Base-by-base conservation (phyloP, 2,329 filamentous ascomycete genomes). In the Calcarisporium arbuscula region DNA sequence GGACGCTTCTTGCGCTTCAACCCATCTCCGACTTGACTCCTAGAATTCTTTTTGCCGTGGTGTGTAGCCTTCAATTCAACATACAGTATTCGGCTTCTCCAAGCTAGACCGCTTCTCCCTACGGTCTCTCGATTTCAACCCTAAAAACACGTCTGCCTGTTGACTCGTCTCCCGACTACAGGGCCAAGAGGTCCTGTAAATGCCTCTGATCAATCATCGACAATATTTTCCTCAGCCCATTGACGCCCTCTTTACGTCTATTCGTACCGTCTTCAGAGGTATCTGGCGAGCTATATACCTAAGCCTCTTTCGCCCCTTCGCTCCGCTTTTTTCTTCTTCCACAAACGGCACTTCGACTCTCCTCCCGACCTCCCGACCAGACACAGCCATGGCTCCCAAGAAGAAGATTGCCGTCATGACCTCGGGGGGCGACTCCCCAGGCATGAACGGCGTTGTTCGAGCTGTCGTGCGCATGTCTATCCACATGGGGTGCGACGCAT, bases 401-500 rank as follows among this genome's bases (percentile, higher is more conserved):
- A 77, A 78, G 62, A 77, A 76, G 62, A 90, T 95, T 57, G 89
- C 82, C 46, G 80, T 95, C 60, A 87, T 95, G 82, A 95, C 89
- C 54, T 94, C 85, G 48, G 89, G 89, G 55, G 89, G 89, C 54
- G 89, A 95, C 71, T 86, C 87, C 46, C 89, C 87, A 3, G 89
- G 89, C 57, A 95, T 95, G 89, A 94, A 92, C 62, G 87, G 80
- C 41, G 85, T 85, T 22, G 87, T 95, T 23, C 78, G 89, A 42
- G 87, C 89, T 32, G 85, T 95, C 19, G 85, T 98, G 39, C 84
- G 92, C 48, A 95, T 88, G 75, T 78, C 88, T 32, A 86, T 96
- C 48, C 80, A 92, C 60, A 77, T 85, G 61, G 81, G 76, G 42
- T 90, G 85, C 55, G 84, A 89, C 50, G 74, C 83, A 41, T 92